Evolutionary conservation across 2,329 filamentous ascomycete species (phyloP), one percentile per base, ranked within the genome.

Genomic region (Fonsecaea monophora): DNA sequence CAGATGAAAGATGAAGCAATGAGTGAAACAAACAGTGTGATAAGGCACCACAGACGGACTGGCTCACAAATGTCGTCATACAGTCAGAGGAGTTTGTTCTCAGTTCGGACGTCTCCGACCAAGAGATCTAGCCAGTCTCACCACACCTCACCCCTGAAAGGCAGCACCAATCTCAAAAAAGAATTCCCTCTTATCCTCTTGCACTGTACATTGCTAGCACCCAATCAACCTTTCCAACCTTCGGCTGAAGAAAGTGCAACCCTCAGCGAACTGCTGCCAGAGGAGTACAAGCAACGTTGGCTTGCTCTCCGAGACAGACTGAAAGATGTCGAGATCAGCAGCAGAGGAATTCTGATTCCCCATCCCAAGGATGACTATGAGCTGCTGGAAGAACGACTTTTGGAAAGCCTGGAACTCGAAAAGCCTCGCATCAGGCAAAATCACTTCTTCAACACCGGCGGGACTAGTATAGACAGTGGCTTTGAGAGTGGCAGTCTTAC

Each of bases 331-430:
- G 82, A 86, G 42, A 77, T 89, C n/a, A 81, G 84, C 75, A 79
- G 84, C 50, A 80, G 87, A 13, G 87, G 85, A 0, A 79, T 89
- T 15, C 78, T 89, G 63, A 86, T 89, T n/a, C 83, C 85, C 0
- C 87, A 89, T 74, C 87, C 87, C 1, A 78, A 83, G 66, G 86
- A 87, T 59, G 83, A 88, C 65, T 89, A 88, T 71, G 87, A 88
- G 62, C 73, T 89, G 37, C 79, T 89, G 2, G 87, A 89, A 74
- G 87, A 89, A 72, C 79, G 86, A 42, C 77, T 89, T 7, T 72
- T 89, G 38, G 86, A 89, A 73, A 86, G 83, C 54, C 72, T 89
- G 61, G 86, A 88, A 67, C 76, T 89, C 21, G 82, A 83, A 68
- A 78, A 78, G 12, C 83, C 86, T 7, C 79, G 86, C 3, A 79